Evolutionary conservation across 495 filamentous ascomycete species (phyloP), one percentile per base, ranked within the genome.

Genomic region (Niebla homalea): DNA sequence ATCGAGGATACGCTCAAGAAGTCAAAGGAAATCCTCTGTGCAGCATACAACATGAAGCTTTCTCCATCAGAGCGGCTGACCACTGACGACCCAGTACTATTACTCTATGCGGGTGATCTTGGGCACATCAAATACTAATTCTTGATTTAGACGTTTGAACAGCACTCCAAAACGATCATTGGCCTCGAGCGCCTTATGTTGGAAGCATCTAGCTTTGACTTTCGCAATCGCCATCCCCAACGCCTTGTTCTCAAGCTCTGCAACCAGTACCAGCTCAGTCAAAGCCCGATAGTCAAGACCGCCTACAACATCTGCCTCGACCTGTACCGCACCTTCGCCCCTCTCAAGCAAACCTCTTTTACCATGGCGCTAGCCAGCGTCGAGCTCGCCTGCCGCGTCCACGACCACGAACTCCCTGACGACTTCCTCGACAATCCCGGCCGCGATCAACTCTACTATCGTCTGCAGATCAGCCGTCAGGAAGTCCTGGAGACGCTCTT

Each of bases 1-100:
- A 88, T 90, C 40, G 92, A 98, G 60, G 92, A 98, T 62, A 97
- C 92, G 1, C 72, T 97, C 42, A 97, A 98, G 68, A 97, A 97
- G 68, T 94, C 87, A 16, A 78, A 78, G 44, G 92, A 98, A 48
- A 92, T 98, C 50, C 70, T 96, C 5, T 92, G 86, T 52, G 89
- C 89, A 6, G 82, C 84, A 4, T 85, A 89, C 68, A 97, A 96
- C 55, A 64, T 95, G 18, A 88, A 85, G 60, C 67, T 77, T 23
- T 51, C 81, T 8, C 71, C 80, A 10, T 70, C 79, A 18, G 89
- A 96, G 52, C 78, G 80, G 50, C 74, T 89, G 40, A 83, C 83
- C 5, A 76, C 86, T 0, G 92, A 98, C 65, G 85, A 93, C 61
- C 76, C 79, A 52, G 89, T 93, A 36, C 2, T n/a, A 2, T 10